Evolutionary conservation across 352 stramenopile species (phyloP).

Genomic region (Phytophthora sansomeana): DNA sequence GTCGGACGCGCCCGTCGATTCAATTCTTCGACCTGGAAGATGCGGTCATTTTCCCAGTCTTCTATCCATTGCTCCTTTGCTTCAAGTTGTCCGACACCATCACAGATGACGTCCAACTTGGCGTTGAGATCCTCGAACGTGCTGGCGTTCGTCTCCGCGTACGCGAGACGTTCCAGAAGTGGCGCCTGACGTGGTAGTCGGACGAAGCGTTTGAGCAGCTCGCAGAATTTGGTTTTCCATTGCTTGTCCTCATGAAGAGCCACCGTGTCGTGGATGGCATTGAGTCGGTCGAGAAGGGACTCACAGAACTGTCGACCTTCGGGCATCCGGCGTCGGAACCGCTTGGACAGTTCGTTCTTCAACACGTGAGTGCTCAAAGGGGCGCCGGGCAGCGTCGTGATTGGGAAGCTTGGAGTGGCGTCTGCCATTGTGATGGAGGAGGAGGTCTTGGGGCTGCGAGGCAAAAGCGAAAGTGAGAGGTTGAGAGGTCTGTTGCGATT

Average conservation of each 20-base stretch:
- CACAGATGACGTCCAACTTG: slow-evolving; percentile 13
- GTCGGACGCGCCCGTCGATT: not conserved
- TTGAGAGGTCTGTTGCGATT: too few species aligned
- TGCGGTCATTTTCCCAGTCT: slow-evolving; percentile 1
- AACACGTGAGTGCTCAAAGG: slow-evolving; percentile 3
- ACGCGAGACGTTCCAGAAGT: slow-evolving; percentile 24
- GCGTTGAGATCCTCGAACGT: slow-evolving; percentile 6
- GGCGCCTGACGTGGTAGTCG: slow-evolving; percentile 6
- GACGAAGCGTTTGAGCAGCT: slow-evolving; percentile 9
- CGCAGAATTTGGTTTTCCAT: not conserved
- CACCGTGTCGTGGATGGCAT: slow-evolving; percentile 2
- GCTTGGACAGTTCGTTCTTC: not conserved
- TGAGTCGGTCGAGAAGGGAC: not conserved
- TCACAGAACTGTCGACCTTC: slow-evolving; percentile 2
- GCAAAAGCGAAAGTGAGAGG: slow-evolving; percentile 6
- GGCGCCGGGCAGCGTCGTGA: slow-evolving; percentile 5
- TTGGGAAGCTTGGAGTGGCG: not conserved
- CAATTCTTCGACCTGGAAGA: slow-evolving; percentile 10
- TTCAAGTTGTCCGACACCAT: slow-evolving; percentile 2
- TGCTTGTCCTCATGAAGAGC: not conserved
- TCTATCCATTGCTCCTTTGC: not conserved
- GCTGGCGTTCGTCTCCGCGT: slow-evolving; percentile 6
- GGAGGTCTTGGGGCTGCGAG: too few species aligned
- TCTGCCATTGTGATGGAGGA: not conserved
- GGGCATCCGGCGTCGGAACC: not conserved